Conservation (phyloP, 225 moss, liverwort and hornwort genomes). For the Marchantia polymorpha region DNA sequence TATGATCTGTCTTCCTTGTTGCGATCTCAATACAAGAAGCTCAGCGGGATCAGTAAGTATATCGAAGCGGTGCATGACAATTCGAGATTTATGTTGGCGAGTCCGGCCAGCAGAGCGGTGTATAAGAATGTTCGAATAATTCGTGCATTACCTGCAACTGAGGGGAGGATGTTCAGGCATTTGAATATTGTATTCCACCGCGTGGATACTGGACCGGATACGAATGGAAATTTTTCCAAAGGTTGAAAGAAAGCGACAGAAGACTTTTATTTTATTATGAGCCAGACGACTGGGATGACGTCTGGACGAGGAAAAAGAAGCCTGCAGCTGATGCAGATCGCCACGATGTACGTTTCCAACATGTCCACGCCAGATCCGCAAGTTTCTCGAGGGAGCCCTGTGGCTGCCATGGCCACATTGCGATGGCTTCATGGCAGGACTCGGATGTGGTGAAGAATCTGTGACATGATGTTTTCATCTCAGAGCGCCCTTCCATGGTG, state of each 20-base stretch:
- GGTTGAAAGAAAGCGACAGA: neutral
- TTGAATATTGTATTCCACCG: too few species aligned
- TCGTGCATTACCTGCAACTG: neutral
- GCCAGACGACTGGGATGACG: neutral
- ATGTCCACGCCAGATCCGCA: slow-evolving; percentile 1
- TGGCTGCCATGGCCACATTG: neutral
- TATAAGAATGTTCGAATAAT: too few species aligned
- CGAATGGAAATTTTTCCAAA: neutral
- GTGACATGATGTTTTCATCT: neutral
- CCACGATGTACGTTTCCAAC: neutral
- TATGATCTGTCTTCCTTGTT: neutral
- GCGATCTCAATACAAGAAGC: neutral
- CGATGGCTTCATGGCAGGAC: neutral
- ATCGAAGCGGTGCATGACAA: neutral
- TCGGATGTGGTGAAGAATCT: neutral
- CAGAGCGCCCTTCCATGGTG: neutral
- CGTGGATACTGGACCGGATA: too few species aligned
- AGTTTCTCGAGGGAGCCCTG: neutral
- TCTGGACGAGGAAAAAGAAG: neutral
- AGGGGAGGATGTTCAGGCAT: too few species aligned
- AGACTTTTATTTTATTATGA: neutral
- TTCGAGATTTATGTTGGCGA: too few species aligned
- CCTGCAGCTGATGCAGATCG: neutral
- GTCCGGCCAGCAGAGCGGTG: too few species aligned
- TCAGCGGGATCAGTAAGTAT: neutral